phyloP scores from a whole-genome alignment of 2,329 filamentous ascomycete genomes.

The Aspergillus costaricaensis region DNA sequence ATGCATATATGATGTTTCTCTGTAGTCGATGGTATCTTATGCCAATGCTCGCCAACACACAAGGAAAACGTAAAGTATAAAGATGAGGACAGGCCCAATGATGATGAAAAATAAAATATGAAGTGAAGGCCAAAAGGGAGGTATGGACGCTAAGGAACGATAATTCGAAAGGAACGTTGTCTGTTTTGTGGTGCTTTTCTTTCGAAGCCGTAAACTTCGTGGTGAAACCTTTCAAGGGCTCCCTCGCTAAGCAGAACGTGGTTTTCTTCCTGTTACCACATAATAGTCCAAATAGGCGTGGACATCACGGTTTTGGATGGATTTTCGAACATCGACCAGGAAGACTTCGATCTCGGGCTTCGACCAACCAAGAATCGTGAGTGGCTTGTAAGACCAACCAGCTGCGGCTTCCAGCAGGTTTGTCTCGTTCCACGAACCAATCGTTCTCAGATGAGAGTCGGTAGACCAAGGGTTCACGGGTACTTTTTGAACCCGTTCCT shows the following conservation, averaged over 20 bases:
- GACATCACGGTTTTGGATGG: conserved; percentile 42
- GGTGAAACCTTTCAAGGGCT: conserved; percentile 11
- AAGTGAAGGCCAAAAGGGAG: neutral
- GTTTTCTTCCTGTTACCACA: conserved; percentile 42
- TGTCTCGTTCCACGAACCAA: conserved; percentile 53
- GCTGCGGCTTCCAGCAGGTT: conserved; percentile 49
- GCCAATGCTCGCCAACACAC: conserved; percentile 24
- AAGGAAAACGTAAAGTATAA: conserved; percentile 6
- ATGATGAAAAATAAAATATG: neutral
- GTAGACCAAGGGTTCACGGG: conserved; percentile 55
- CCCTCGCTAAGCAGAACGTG: conserved; percentile 23
- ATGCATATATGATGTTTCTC: conserved; percentile 25
- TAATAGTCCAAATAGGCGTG: conserved; percentile 47
- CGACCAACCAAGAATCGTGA: conserved; percentile 46
- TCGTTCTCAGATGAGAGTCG: conserved; percentile 49
- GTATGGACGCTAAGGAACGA: neutral
- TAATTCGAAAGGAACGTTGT: neutral
- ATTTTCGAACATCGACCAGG: conserved; percentile 46
- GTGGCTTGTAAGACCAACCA: conserved; percentile 48
- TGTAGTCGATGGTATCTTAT: conserved; percentile 32
- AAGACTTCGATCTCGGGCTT: conserved; percentile 51
- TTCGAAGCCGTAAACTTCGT: neutral
- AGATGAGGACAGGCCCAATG: conserved; percentile 8
- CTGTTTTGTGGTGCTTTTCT: neutral
- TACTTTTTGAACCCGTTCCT: conserved; percentile 55